Evolutionary conservation across 2,329 filamentous ascomycete species (phyloP), one percentile per base, ranked within the genome.

Genomic region (Pseudocercospora pini-densiflorae): DNA sequence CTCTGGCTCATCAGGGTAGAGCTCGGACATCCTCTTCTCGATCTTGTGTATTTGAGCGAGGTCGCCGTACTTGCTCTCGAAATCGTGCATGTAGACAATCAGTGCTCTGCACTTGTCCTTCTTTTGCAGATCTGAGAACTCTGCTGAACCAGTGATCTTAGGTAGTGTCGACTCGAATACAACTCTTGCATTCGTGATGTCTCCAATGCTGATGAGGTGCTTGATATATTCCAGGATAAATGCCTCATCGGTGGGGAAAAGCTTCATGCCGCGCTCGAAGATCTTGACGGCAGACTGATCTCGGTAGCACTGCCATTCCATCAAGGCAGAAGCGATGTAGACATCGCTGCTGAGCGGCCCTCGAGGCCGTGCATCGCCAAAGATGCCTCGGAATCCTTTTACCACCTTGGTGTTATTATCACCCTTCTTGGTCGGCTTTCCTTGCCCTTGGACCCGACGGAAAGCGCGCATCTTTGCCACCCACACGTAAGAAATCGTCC

Each of bases 221-320:
- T 97, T 97, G 73, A 99, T 85, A 78, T 99, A 98, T 79, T 98
- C 94, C 60, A 99, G 86, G 69, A 96, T 93, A 80, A 98, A 98
- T 65, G 89, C 86, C 77, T 97, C 94, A 74, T 98, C 94, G 58
- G 96, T 92, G 0, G 94, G 94, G 76, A 98, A 99, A 12, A 99
- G 84, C 76, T 93, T 95, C 70, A 94, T 89, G 21, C 95, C 95
- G 54, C 94, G 91, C 77, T 99, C 95, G 72, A 98, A 97, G 67
- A 99, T 98, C 81, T 95, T 97, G 51, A 91, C 92, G 1, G 94
- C 94, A 0, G 95, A 92, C 0, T 90, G 88, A 74, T 98, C 95
- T 76, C 97, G 95, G 80, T 99, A 99, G 72, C 96, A 96, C 73
- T 97, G 90, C 77, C 95, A 94, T 78, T 99, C 95, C 75, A 99